Percentiles rank a stretch among this genome's conserved stretches.
phyloP scores from a whole-genome alignment of 2,329 filamentous ascomycete species.

The Phialophora macrospora region DNA sequence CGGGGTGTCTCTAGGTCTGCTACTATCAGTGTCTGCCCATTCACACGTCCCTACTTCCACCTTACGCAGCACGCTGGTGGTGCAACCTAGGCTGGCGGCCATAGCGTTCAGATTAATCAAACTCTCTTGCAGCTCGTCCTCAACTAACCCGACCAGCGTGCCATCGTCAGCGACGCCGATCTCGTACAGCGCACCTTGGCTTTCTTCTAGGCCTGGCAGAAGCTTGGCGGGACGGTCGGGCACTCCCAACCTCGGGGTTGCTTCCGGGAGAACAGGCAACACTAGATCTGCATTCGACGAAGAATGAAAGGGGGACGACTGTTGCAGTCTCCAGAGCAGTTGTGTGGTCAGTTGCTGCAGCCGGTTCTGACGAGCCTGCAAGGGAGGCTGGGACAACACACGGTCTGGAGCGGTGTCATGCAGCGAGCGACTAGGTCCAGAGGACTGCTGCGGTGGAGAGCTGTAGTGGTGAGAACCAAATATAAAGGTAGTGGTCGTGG shows the following conservation, averaged over 20 bases:
- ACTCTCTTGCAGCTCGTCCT: conserved; percentile 92
- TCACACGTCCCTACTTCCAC: conserved; percentile 86
- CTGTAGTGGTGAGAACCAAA: conserved; percentile 42
- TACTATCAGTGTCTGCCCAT: conserved; percentile 42
- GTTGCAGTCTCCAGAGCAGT: conserved; percentile 89
- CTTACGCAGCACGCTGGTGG: conserved; percentile 78
- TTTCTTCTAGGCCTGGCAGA: conserved; percentile 83
- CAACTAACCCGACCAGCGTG: conserved; percentile 81
- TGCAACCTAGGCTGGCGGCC: conserved; percentile 89
- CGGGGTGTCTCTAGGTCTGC: conserved; percentile 30
- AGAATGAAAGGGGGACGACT: conserved; percentile 89
- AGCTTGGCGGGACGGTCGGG: conserved; percentile 60
- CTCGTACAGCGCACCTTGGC: conserved; percentile 90
- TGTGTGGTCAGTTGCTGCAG: conserved; percentile 93
- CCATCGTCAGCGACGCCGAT: conserved; percentile 96
- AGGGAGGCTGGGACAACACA: conserved; percentile 57
- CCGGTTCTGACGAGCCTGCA: conserved; percentile 77
- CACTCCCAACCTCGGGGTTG: conserved; percentile 61
- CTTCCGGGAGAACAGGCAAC: conserved; percentile 74
- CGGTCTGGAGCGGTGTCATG: conserved; percentile 37
- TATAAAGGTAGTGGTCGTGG: conserved; percentile 61
- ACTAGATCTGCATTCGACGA: conserved; percentile 76
- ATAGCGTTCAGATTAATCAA: conserved; percentile 82
- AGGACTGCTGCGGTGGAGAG: conserved; percentile 37
- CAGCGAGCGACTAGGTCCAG: conserved; percentile 33